phyloP scores from a whole-genome alignment of 2,329 filamentous ascomycete genomes.

The Colletotrichum orbiculare region DNA sequence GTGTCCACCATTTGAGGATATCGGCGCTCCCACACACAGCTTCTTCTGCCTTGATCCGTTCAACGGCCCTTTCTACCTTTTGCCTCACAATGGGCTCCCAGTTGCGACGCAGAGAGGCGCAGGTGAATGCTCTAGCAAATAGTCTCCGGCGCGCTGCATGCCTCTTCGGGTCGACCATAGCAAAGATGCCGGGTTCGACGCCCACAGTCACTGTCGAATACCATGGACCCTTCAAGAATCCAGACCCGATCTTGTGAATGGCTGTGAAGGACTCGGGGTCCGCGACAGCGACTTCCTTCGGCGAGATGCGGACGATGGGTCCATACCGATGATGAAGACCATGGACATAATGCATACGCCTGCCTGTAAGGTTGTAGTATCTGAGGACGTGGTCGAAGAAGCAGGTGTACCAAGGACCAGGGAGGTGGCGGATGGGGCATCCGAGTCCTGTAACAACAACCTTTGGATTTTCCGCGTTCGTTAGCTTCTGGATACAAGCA shows the following conservation, averaged over 20 bases:
- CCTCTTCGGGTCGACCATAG: slow-evolving; percentile 19
- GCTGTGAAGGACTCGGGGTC: slow-evolving; percentile 39
- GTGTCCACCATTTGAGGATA: slow-evolving; percentile 64
- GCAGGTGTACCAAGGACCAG: slow-evolving; percentile 17
- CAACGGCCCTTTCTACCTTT: slow-evolving; percentile 52
- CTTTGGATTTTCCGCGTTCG: not conserved
- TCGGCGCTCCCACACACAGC: slow-evolving; percentile 51
- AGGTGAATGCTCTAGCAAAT: slow-evolving; percentile 53
- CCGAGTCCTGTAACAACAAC: slow-evolving; percentile 26
- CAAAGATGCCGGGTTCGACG: slow-evolving; percentile 18
- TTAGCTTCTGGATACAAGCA: too few relatives aligned
- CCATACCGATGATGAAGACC: slow-evolving; percentile 61
- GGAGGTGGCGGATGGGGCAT: slow-evolving; percentile 3
- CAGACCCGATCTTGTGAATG: slow-evolving; percentile 48
- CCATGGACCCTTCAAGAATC: slow-evolving; percentile 41
- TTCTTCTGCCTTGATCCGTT: slow-evolving; percentile 56
- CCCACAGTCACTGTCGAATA: slow-evolving; percentile 38
- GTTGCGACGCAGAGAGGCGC: slow-evolving; percentile 45
- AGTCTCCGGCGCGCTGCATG: slow-evolving; percentile 47
- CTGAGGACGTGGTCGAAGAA: slow-evolving; percentile 18
- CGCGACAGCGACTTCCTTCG: slow-evolving; percentile 40
- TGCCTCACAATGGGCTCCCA: slow-evolving; percentile 48
- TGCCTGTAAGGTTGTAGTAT: slow-evolving; percentile 43
- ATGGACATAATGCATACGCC: slow-evolving; percentile 62
- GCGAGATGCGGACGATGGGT: slow-evolving; percentile 42